Percentiles rank a stretch among this genome's conserved stretches.
Evolutionary conservation across 1,139 yeast genomes (phyloP).

Genomic region (Kluyveromyces sp.): DNA sequence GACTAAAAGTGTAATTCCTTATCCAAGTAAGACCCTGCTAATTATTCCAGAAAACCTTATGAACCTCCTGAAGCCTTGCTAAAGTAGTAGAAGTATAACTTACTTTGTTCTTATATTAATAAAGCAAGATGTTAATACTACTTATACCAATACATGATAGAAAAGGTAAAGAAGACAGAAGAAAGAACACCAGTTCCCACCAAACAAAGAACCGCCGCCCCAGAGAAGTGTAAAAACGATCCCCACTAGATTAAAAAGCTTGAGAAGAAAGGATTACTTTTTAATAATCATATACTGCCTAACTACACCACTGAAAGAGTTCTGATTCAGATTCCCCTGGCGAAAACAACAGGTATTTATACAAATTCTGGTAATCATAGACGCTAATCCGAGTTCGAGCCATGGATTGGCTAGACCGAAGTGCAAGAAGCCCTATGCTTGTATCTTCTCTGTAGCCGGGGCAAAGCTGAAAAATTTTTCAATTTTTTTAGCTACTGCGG

Average conservation of each 20-base stretch:
- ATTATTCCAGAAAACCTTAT: too few species aligned
- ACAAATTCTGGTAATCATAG: not conserved
- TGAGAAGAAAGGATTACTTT: too few species aligned
- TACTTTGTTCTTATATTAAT: not conserved
- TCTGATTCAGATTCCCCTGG: not conserved
- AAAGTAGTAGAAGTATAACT: not conserved
- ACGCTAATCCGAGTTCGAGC: too few species aligned
- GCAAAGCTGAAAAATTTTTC: not conserved
- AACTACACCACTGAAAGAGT: not conserved
- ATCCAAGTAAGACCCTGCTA: too few species aligned
- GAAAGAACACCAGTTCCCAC: not conserved
- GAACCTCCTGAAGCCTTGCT: not conserved
- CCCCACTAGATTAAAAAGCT: constrained; percentile 4
- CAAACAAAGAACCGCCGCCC: constrained; percentile 4
- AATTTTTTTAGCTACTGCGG: not conserved
- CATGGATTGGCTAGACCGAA: too few species aligned
- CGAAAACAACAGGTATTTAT: constrained; percentile 3
- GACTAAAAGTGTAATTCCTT: not conserved
- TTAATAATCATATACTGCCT: too few species aligned
- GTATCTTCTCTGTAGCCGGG: too few species aligned
- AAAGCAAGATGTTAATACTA: not conserved
- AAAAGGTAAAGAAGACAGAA: not conserved
- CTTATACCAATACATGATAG: not conserved
- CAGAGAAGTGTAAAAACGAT: constrained; percentile 5
- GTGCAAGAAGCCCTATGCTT: not conserved